Conservation (phyloP, 257 asterid species). For the Verbena officinalis region DNA sequence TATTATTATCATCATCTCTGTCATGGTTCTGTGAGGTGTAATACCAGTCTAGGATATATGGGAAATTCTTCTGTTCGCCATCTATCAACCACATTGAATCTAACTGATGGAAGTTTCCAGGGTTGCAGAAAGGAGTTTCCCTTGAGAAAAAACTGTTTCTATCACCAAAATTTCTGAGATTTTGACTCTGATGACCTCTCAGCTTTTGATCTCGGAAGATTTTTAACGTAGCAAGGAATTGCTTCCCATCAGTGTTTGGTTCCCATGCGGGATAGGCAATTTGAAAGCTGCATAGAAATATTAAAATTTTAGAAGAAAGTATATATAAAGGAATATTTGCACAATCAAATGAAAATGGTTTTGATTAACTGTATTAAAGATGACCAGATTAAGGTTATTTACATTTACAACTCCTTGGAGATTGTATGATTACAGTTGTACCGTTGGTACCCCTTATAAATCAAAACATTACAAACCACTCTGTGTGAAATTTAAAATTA, state of each 20-base stretch:
- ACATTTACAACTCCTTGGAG: no score
- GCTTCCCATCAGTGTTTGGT: constrained; percentile 71
- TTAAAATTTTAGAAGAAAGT: not conserved
- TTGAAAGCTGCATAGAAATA: constrained; percentile 64
- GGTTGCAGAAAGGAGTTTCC: constrained; percentile 37
- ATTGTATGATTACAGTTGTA: no score
- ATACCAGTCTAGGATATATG: constrained; percentile 87
- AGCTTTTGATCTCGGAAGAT: constrained; percentile 71
- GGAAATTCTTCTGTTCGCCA: constrained; percentile 58
- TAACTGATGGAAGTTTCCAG: constrained; percentile 45
- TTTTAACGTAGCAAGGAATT: constrained; percentile 64
- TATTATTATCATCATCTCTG: constrained; percentile 22
- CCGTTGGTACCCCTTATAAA: no score
- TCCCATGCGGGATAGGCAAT: constrained; percentile 84
- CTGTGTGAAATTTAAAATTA: no score
- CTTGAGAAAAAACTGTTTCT: constrained; percentile 45
- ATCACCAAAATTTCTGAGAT: constrained; percentile 42
- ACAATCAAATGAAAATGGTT: not conserved
- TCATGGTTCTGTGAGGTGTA: constrained; percentile 67
- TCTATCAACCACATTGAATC: constrained; percentile 71
- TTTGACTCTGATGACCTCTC: constrained; percentile 51
- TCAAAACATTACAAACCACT: no score
- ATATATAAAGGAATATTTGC: no score
- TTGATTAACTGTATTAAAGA: not conserved
- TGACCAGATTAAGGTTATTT: no score